A percentile compares a stretch with the other conserved stretches of the same genome.
These are phyloP conservation scores for Escovopsis weberi DNA, from an alignment of 2,329 filamentous ascomycete species.

Conservation along the genomic window DNA sequence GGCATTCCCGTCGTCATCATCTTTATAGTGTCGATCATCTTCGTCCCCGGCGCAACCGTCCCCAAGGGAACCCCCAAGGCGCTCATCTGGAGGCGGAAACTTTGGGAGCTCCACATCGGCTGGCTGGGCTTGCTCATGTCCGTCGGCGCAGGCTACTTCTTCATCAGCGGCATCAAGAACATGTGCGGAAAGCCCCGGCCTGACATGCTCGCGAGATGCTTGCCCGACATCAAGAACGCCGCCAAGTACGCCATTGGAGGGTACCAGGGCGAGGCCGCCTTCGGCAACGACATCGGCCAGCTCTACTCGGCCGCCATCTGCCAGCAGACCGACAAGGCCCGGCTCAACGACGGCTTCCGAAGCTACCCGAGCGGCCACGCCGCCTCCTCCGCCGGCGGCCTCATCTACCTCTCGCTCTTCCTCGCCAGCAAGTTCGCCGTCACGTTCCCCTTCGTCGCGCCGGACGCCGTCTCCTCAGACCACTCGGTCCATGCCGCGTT, in stretches of 20 bases:
- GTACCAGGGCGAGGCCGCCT: conserved; percentile 28
- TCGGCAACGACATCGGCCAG: conserved; percentile 35
- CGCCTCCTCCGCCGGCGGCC: conserved; percentile 60
- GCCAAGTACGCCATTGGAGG: conserved; percentile 48
- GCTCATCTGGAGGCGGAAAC: conserved; percentile 62
- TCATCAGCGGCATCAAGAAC: conserved; percentile 78
- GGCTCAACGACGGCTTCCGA: conserved; percentile 68
- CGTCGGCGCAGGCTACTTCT: conserved; percentile 57
- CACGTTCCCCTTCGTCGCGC: conserved; percentile 53
- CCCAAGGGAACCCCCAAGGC: conserved; percentile 45
- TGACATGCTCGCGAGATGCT: conserved; percentile 67
- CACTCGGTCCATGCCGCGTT: conserved; percentile 47
- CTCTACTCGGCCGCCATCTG: conserved; percentile 71
- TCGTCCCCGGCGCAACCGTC: conserved; percentile 60
- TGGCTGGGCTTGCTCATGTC: conserved; percentile 70
- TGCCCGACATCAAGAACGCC: conserved; percentile 56
- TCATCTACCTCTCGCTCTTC: conserved; percentile 78
- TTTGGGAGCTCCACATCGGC: conserved; percentile 83
- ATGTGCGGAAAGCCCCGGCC: conserved; percentile 57
- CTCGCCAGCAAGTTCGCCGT: conserved; percentile 71
- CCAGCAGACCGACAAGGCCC: conserved; percentile 42
- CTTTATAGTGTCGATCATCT: conserved; percentile 48
- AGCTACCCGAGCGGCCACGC: conserved; percentile 48
- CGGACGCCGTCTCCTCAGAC: conserved; percentile 30
- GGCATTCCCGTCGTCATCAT: conserved; percentile 54